phyloP scores from a whole-genome alignment of 208 protist genomes.

The Leishmania lainsoni region DNA sequence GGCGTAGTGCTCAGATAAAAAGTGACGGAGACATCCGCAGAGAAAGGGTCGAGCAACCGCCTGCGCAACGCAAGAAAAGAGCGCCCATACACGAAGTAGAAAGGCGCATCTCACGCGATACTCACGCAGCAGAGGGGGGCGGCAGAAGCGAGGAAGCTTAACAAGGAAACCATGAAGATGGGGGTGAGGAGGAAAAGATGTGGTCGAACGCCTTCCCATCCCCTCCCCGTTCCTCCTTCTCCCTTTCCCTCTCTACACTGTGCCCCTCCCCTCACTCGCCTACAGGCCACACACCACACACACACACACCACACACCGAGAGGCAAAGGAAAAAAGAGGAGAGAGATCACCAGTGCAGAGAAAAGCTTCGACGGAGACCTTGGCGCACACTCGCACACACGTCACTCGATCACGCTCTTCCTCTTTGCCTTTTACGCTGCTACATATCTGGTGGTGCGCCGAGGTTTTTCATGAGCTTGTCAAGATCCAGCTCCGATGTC shows the following conservation, averaged over 20 bases:
- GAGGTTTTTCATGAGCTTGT: conserved; percentile 42
- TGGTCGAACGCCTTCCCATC: not conserved
- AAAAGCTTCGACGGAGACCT: not conserved
- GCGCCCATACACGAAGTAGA: too few relatives aligned
- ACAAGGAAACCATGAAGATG: not conserved
- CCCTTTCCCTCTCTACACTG: too few relatives aligned
- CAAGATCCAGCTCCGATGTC: conserved; percentile 28
- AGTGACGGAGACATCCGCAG: not conserved
- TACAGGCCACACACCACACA: not conserved
- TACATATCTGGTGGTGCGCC: conserved; percentile 31
- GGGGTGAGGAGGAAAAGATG: not conserved
- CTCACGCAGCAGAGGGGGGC: not conserved
- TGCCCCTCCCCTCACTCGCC: too few relatives aligned
- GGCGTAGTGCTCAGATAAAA: not conserved
- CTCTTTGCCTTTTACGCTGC: not conserved
- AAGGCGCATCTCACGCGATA: not conserved
- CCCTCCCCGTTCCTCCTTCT: not conserved
- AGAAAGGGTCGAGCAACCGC: not conserved
- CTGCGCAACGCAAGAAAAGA: too few relatives aligned
- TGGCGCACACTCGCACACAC: not conserved
- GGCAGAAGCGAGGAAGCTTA: not conserved
- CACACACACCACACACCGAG: not conserved
- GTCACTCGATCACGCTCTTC: not conserved
- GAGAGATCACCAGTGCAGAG: not conserved
- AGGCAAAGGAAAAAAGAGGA: not conserved